Evolutionary conservation across 1,139 yeast species (phyloP), one percentile per base, ranked within the genome.

Genomic region (Candida freyschussii): DNA sequence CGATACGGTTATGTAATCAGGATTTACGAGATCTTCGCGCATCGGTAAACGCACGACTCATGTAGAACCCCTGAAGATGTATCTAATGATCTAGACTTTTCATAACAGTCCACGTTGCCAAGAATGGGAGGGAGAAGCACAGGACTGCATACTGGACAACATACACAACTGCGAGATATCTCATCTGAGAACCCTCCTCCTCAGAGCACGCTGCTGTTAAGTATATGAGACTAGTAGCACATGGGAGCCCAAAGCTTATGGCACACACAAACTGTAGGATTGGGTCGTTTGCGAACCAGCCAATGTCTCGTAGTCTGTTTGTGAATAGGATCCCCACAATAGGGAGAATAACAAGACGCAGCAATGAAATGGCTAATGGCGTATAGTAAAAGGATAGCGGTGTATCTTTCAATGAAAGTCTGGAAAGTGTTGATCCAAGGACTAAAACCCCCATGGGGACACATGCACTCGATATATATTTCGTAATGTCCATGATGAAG

Each of bases 381-480:
- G 75, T 60, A 50, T 75, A 73, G 85, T 94, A 81, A 25, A 40
- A 39, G 3, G 38, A 35, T 27, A 35, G 32, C 14, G 47, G 40
- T 53, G 84, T 76, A 2, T 87, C 86, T 2, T 66, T 55, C 1
- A 87, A 82, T 52, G 86, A 62, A 32, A 89, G 65, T 30, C 96
- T 63, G 0, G 95, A 79, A 28, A 89, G 73, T 4, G 96, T 85
- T 10, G 93, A 95, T 3, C 97, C 97, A 22, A 89, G 58, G 38
- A 89, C 55, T 31, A 84, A 55, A 39, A 89, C 65, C 2, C 96
- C 96, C 41, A 85, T 62, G 1, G 96, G 97, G 20, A 89, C 96
- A 20, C 86, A 76, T 0, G 96, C 96, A 2, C 77, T 77, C 2
- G 96, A 96, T 3, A 89, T 63, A 54, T 89, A 89, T 13, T 74